Percentiles rank a stretch among this genome's conserved stretches.
phyloP scores from a whole-genome alignment of 2,329 filamentous ascomycete species.

The Diaporthe vexans region DNA sequence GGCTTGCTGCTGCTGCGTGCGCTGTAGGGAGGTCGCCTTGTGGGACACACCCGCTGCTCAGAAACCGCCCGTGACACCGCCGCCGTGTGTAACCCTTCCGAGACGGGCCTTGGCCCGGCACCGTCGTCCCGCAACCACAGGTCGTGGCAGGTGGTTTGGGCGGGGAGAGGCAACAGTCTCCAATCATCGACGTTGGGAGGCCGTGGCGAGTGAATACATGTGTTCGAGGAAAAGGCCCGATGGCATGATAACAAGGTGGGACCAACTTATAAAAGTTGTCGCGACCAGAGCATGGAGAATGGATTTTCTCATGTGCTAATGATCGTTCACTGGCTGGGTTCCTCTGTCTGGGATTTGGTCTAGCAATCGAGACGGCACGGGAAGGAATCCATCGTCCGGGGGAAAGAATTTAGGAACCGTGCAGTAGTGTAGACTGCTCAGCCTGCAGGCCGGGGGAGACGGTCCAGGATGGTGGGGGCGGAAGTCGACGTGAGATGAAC shows the following conservation, averaged over 20 bases:
- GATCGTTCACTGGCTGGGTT: background rate
- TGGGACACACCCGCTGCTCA: background rate
- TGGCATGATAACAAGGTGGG: background rate
- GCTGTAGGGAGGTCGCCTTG: background rate
- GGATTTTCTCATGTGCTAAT: too few relatives aligned
- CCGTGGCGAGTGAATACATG: background rate
- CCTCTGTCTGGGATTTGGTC: background rate
- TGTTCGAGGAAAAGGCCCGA: background rate
- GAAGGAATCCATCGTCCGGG: background rate
- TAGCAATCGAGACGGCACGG: background rate
- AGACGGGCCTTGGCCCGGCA: constrained; percentile 5
- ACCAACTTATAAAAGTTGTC: background rate
- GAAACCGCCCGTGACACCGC: background rate
- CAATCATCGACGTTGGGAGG: background rate
- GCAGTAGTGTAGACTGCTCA: constrained; percentile 14
- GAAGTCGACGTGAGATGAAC: constrained; percentile 13
- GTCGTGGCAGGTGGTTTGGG: too few relatives aligned
- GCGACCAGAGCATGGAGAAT: background rate
- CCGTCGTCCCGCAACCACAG: background rate
- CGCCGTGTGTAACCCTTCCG: background rate
- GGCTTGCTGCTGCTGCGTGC: background rate
- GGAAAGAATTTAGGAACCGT: constrained; percentile 27
- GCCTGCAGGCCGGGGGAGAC: constrained; percentile 17
- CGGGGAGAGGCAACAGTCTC: too few relatives aligned
- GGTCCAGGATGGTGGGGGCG: constrained; percentile 11